Percentiles rank a stretch among this genome's conserved stretches.
Conservation (phyloP, 257 asterid species). For the Solanum lycopersicoides region DNA sequence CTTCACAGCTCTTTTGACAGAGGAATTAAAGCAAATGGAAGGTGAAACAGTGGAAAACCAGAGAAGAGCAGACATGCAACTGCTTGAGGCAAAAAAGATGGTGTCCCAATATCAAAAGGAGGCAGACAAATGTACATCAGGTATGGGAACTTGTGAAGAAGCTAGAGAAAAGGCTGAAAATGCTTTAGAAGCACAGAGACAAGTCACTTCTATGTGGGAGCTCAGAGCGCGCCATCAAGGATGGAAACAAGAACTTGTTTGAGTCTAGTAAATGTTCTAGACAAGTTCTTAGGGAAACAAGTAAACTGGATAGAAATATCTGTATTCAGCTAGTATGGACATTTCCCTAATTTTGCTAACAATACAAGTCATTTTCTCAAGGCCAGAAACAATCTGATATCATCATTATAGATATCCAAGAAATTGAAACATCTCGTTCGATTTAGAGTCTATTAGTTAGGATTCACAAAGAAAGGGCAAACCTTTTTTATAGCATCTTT, state of each 20-base stretch:
- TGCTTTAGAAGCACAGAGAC: slow-evolving; percentile 5
- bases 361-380: not conserved
- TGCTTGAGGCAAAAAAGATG: slow-evolving; percentile 23
- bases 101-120: slow-evolving; percentile 40
- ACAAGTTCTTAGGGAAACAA: not conserved
- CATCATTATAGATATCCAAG: not conserved
- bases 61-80: not conserved
- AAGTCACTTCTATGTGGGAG: slow-evolving; percentile 8
- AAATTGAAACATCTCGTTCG: not conserved
- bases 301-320: not conserved
- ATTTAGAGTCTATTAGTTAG: not conserved
- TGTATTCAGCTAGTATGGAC: not conserved
- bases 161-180: slow-evolving; percentile 49
- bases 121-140: slow-evolving; percentile 51
- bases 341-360: not conserved
- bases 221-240: slow-evolving; percentile 10
- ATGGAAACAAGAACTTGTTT: not conserved
- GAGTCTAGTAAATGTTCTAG: not conserved
- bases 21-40: slow-evolving; percentile 5
- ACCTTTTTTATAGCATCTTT: not conserved
- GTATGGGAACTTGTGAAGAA: slow-evolving; percentile 45
- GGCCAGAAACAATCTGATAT: not conserved
- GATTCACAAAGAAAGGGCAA: not conserved
- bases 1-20: not conserved
- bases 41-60: not conserved